Conservation (phyloP, 2,329 filamentous ascomycete species). For the Coniochaeta prunicola region DNA sequence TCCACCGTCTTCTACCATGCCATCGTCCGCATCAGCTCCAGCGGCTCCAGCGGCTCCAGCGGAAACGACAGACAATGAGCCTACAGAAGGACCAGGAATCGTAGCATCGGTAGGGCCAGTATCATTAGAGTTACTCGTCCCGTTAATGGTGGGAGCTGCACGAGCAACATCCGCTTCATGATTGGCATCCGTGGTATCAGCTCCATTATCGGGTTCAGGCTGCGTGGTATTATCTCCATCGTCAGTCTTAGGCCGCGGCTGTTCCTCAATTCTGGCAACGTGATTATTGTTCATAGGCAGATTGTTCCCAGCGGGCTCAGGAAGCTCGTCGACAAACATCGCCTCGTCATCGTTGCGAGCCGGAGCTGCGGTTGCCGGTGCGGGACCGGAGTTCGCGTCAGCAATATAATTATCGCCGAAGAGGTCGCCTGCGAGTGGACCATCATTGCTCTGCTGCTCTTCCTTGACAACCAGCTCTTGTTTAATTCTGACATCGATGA, state of each 20-base stretch:
- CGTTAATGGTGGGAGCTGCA: neutral
- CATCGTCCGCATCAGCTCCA: neutral
- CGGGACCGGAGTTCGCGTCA: neutral
- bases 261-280: neutral
- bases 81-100: neutral
- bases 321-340: neutral
- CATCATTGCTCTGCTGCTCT: neutral
- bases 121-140: neutral
- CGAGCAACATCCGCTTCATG: neutral
- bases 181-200: neutral
- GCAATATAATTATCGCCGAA: neutral
- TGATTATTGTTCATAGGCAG: neutral
- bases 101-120: neutral
- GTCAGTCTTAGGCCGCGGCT: neutral
- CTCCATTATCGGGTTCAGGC: too few species aligned
- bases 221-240: neutral
- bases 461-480: neutral
- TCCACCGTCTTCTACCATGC: neutral
- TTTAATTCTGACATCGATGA: neutral
- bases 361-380: neutral
- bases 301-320: neutral
- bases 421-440: neutral
- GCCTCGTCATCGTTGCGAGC: neutral
- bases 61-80: neutral
- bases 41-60: neutral